A percentile compares a stretch with the other conserved stretches of the same genome.
Conservation (phyloP, 352 stramenopile species). For the Phytophthora pisi region DNA sequence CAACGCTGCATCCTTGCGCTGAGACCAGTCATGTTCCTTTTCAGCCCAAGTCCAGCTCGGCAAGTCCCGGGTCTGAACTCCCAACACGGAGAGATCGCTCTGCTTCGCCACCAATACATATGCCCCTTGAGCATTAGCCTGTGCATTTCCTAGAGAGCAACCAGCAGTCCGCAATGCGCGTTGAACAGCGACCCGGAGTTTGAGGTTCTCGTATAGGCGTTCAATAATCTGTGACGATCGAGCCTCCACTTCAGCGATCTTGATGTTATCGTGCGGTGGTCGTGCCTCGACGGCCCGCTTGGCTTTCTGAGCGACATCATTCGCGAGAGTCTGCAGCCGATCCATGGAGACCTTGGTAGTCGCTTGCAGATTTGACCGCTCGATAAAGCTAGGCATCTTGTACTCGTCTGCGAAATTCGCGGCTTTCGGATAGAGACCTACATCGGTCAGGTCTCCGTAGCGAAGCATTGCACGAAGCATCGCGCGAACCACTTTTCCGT, state of each 20-base stretch:
- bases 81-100: constrained; percentile 66
- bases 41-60: constrained; percentile 78
- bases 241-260: constrained; percentile 79
- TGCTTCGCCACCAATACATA: constrained; percentile 81
- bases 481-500: constrained; percentile 74
- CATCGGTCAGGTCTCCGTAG: constrained; percentile 82
- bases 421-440: constrained; percentile 56
- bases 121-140: constrained; percentile 55
- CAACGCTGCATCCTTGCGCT: constrained; percentile 78
- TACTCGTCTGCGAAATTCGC: constrained; percentile 79
- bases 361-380: constrained; percentile 60
- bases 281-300: constrained; percentile 55
- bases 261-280: constrained; percentile 72
- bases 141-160: constrained; percentile 46
- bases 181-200: constrained; percentile 83
- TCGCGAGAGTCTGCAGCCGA: constrained; percentile 56
- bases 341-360: constrained; percentile 66
- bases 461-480: constrained; percentile 74
- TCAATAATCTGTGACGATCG: constrained; percentile 79
- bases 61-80: constrained; percentile 65
- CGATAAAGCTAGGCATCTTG: constrained; percentile 77
- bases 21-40: constrained; percentile 84
- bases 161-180: constrained; percentile 59
- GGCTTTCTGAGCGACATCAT: constrained; percentile 64
- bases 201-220: constrained; percentile 86